A percentile compares a stretch with the other conserved stretches of the same genome.
These are phyloP conservation scores for Raphanus sativus DNA, from an alignment of 345 rosid genomes.

Conservation along the genomic window DNA sequence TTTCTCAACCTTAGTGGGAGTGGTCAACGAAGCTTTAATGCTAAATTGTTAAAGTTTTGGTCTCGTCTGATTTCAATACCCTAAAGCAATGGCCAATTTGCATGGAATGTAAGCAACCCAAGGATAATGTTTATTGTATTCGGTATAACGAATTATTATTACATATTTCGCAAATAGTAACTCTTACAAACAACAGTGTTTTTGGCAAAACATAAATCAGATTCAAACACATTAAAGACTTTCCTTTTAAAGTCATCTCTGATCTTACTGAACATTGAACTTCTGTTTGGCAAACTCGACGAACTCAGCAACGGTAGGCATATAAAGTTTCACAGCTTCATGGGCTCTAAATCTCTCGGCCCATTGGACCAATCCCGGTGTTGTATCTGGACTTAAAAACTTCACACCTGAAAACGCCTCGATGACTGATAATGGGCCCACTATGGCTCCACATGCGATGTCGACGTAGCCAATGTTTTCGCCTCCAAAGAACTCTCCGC, in stretches of 20 bases:
- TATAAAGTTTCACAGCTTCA: slow-evolving; percentile 58
- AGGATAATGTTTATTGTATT: background rate
- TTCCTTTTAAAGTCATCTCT: background rate
- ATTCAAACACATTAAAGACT: background rate
- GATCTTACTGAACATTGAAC: slow-evolving; percentile 28
- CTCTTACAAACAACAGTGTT: background rate
- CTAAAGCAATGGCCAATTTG: background rate
- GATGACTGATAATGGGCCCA: slow-evolving; percentile 56
- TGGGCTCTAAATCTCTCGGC: slow-evolving; percentile 51
- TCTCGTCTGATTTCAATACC: background rate
- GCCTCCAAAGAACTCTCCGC: slow-evolving; percentile 71
- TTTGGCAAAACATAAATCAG: background rate
- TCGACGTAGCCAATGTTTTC: slow-evolving; percentile 60
- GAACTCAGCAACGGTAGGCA: slow-evolving; percentile 66
- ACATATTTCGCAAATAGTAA: background rate
- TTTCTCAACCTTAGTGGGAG: background rate
- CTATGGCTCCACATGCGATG: slow-evolving; percentile 55
- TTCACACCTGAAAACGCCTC: slow-evolving; percentile 42
- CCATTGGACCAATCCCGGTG: slow-evolving; percentile 59
- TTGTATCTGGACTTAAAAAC: slow-evolving; percentile 46
- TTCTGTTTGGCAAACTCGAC: slow-evolving; percentile 32
- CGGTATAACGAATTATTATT: background rate
- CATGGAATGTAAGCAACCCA: background rate
- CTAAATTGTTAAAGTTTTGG: background rate
- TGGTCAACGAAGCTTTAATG: background rate